These are phyloP conservation scores for Suhomyces emberorum DNA, from an alignment of 805 yeast genomes.

Conservation along the genomic window DNA sequence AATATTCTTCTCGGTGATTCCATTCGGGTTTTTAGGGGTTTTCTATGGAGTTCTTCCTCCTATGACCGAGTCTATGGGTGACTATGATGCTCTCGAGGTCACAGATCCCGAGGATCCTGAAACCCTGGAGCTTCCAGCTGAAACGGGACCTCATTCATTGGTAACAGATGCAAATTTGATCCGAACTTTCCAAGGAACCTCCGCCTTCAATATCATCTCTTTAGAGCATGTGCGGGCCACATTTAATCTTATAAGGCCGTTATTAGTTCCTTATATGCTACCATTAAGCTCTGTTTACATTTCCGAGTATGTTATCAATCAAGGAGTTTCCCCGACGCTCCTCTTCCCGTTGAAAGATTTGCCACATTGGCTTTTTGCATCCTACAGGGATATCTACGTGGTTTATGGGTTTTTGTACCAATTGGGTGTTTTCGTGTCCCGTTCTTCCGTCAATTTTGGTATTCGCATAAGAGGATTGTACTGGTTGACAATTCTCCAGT, in stretches of 20 bases:
- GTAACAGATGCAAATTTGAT: background rate
- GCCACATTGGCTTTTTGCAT: conserved; percentile 54
- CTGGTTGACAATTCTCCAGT: conserved; percentile 64
- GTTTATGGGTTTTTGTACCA: conserved; percentile 89
- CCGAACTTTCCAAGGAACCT: background rate
- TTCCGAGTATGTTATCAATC: conserved; percentile 85
- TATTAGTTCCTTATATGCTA: conserved; percentile 68
- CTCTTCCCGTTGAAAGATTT: conserved; percentile 68
- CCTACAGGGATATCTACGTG: conserved; percentile 84
- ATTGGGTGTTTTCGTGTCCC: conserved; percentile 85
- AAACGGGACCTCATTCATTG: background rate
- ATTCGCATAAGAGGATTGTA: conserved; percentile 58
- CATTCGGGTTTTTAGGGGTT: conserved; percentile 46
- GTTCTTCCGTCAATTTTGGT: conserved; percentile 71
- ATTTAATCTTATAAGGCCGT: conserved; percentile 32
- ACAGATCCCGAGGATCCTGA: conserved; percentile 15
- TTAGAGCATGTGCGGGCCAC: conserved; percentile 20
- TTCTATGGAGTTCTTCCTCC: conserved; percentile 17
- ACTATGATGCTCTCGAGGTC: background rate
- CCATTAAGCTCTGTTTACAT: conserved; percentile 83
- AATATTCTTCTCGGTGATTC: conserved; percentile 52
- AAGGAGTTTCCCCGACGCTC: conserved; percentile 86
- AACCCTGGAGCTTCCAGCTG: background rate
- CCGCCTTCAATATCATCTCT: background rate
- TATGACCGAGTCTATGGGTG: conserved; percentile 1